These are phyloP conservation scores for Emericellopsis cladophorae DNA, from an alignment of 2,329 filamentous ascomycete genomes.

Conservation along the genomic window DNA sequence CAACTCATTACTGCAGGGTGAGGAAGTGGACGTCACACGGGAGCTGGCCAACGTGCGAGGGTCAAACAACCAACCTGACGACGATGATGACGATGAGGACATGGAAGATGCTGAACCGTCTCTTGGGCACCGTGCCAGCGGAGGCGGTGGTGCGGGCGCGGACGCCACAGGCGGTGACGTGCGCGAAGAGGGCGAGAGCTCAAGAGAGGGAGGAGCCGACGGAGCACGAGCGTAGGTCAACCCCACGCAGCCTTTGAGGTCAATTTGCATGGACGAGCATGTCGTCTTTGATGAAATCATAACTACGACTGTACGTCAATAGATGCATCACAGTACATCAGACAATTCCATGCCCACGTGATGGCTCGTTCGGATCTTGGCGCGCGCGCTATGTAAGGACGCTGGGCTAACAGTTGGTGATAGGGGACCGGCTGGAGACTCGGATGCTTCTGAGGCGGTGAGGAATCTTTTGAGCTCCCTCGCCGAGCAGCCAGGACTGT, in stretches of 20 bases:
- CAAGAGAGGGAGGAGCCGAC: constrained; percentile 87
- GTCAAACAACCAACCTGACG: constrained; percentile 19
- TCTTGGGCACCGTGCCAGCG: constrained; percentile 43
- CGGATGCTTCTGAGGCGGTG: constrained; percentile 66
- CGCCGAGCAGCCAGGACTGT: constrained; percentile 36
- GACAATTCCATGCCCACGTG: no score
- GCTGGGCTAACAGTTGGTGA: no score
- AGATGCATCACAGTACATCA: no score
- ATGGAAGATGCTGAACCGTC: constrained; percentile 46
- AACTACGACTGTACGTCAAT: no score
- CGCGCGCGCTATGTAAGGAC: no score
- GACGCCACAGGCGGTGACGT: constrained; percentile 86
- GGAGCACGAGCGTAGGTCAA: constrained; percentile 98
- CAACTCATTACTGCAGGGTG: constrained; percentile 71
- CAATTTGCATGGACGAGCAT: not conserved
- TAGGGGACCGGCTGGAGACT: constrained; percentile 10
- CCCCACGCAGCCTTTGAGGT: constrained; percentile 10
- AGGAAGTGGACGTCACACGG: constrained; percentile 66
- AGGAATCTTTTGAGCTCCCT: constrained; percentile 83
- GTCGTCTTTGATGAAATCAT: not conserved
- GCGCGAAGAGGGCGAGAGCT: constrained; percentile 75
- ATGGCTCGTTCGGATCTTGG: no score
- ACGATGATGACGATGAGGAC: constrained; percentile 44
- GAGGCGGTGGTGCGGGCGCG: constrained; percentile 69
- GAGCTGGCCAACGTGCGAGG: constrained; percentile 54